Evolutionary conservation across 2,329 filamentous ascomycete genomes (phyloP).

Genomic region (Bipolaris gigantea): DNA sequence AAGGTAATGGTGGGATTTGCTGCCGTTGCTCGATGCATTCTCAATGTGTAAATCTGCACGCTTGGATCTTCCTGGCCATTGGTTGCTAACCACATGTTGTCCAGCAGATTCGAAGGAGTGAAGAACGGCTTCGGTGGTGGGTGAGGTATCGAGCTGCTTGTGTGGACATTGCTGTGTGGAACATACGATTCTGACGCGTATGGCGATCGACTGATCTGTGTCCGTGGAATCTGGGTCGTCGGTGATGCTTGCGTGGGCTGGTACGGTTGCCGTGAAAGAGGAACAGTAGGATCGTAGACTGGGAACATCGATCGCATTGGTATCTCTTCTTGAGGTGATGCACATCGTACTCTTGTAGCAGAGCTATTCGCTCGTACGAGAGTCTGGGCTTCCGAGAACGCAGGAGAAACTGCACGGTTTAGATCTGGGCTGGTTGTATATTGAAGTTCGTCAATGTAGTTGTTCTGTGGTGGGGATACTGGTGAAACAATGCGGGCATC

Average conservation of each 20-base stretch:
- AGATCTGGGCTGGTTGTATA: constrained; percentile 32
- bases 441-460: constrained; percentile 14
- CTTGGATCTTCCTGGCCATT: constrained; percentile 63
- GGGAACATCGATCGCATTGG: constrained; percentile 75
- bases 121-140: constrained; percentile 40
- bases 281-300: constrained; percentile 67
- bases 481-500: constrained; percentile 29
- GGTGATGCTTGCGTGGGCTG: constrained; percentile 68
- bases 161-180: constrained; percentile 41
- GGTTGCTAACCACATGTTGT: constrained; percentile 67
- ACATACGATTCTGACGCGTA: constrained; percentile 58
- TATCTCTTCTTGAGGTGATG: constrained; percentile 39
- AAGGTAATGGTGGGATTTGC: constrained; percentile 57
- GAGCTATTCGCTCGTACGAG: constrained; percentile 44
- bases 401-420: constrained; percentile 39
- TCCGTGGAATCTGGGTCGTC: constrained; percentile 64
- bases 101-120: constrained; percentile 62
- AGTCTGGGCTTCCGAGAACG: constrained; percentile 41
- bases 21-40: constrained; percentile 51
- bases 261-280: constrained; percentile 70
- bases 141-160: constrained; percentile 26
- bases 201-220: constrained; percentile 66
- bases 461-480: constrained; percentile 16
- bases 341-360: constrained; percentile 31
- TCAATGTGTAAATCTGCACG: constrained; percentile 43